A percentile compares a stretch with the other conserved stretches of the same genome.
These are phyloP conservation scores for Leccinum disarticulatum DNA, from an alignment of 768 basidiomycete genomes.

Conservation along the genomic window DNA sequence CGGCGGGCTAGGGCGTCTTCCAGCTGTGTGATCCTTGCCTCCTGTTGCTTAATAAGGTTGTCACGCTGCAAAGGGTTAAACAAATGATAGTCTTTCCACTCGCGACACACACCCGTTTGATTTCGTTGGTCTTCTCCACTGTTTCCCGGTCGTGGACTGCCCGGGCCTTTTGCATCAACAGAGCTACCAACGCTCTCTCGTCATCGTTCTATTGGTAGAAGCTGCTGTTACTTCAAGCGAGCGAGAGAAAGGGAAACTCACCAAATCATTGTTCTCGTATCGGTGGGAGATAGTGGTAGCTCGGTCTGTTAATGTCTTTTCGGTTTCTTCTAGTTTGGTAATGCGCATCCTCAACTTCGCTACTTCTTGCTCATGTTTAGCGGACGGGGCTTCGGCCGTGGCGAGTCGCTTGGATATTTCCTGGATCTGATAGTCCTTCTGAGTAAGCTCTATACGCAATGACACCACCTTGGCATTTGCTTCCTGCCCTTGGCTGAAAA, in stretches of 20 bases:
- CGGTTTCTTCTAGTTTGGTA: conserved; percentile 27
- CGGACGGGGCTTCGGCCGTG: conserved; percentile 21
- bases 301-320: conserved; percentile 30
- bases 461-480: conserved; percentile 21
- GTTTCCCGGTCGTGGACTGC: conserved; percentile 52
- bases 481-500: conserved; percentile 16
- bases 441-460: conserved; percentile 22
- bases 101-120: conserved; percentile 44
- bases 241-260: conserved; percentile 26
- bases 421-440: conserved; percentile 19
- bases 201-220: conserved; percentile 40
- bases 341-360: conserved; percentile 21
- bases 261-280: conserved; percentile 49
- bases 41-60: conserved; percentile 42
- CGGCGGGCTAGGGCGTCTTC: conserved; percentile 47
- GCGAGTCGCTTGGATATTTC: conserved; percentile 26
- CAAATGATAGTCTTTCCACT: conserved; percentile 9
- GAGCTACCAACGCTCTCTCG: conserved; percentile 50
- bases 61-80: conserved; percentile 42
- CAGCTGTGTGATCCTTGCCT: conserved; percentile 44
- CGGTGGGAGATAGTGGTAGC: conserved; percentile 34
- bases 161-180: conserved; percentile 44
- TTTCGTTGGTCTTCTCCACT: conserved; percentile 55
- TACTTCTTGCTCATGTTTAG: conserved; percentile 32
- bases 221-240: conserved; percentile 15